phyloP scores from a whole-genome alignment of 192 early-diverging fungal genomes.

The Coemansia sp. region DNA sequence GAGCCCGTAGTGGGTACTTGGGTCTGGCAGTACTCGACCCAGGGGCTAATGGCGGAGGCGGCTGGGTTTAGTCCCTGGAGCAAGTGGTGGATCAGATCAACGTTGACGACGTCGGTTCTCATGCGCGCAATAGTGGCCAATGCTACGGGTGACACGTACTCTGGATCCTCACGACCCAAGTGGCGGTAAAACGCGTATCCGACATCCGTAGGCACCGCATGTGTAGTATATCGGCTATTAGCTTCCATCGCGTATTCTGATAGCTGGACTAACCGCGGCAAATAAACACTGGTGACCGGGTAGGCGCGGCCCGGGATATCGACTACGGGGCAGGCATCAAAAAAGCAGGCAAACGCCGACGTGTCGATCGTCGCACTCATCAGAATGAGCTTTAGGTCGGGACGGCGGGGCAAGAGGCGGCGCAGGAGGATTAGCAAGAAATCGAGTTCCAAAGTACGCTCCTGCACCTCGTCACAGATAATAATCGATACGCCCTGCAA shows the following conservation, averaged over 20 bases:
- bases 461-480: conserved; percentile 89
- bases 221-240: conserved; percentile 3
- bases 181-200: conserved; percentile 2
- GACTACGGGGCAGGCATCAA: conserved; percentile 63
- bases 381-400: conserved; percentile 68
- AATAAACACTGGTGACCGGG: conserved; percentile 61
- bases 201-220: neutral
- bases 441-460: conserved; percentile 75
- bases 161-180: neutral
- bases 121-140: conserved; percentile 29
- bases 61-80: conserved; percentile 55
- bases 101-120: conserved; percentile 57
- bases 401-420: conserved; percentile 60
- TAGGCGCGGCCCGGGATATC: conserved; percentile 73
- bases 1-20: conserved; percentile 47
- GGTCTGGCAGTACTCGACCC: neutral
- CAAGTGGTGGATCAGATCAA: conserved; percentile 61
- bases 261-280: conserved; percentile 29
- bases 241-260: conserved; percentile 14
- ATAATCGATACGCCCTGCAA: conserved; percentile 41
- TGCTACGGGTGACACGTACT: conserved; percentile 13
- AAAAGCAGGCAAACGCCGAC: conserved; percentile 76
- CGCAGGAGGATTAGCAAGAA: conserved; percentile 78
- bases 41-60: conserved; percentile 41
- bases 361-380: conserved; percentile 92